These are phyloP conservation scores for Calonectria hawksworthii DNA, from an alignment of 2,329 filamentous ascomycete species.

Conservation along the genomic window DNA sequence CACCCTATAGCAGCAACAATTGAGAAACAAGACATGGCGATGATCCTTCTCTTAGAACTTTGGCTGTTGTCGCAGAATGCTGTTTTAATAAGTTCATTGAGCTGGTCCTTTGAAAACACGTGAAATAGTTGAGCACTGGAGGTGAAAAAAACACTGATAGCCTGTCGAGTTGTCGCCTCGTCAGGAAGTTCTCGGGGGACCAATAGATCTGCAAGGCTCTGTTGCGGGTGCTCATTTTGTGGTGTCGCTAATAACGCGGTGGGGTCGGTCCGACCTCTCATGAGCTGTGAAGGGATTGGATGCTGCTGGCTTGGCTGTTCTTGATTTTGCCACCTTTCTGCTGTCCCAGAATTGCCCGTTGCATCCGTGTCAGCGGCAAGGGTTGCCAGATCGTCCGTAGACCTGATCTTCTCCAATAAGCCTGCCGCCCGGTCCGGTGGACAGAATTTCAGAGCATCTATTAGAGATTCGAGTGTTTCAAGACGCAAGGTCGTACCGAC, in stretches of 20 bases:
- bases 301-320: not conserved
- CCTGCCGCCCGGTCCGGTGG: not conserved
- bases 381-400: not conserved
- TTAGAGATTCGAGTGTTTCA: not conserved
- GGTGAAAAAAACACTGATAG: conserved; percentile 20
- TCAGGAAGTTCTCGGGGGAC: not conserved
- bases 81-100: not conserved
- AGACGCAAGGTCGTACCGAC: not conserved
- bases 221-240: not conserved
- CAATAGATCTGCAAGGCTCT: not conserved
- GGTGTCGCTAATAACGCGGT: too few relatives aligned
- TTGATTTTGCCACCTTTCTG: not conserved
- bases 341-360: too few relatives aligned
- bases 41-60: not conserved
- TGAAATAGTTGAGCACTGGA: conserved; percentile 30
- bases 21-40: conserved; percentile 17
- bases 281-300: not conserved
- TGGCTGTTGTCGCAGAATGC: not conserved
- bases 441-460: not conserved
- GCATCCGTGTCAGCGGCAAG: not conserved
- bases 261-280: too few relatives aligned
- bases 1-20: conserved; percentile 24
- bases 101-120: conserved; percentile 23
- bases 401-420: not conserved
- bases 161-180: not conserved